Evolutionary conservation across 2,329 filamentous ascomycete genomes (phyloP), one percentile per base, ranked within the genome.

Genomic region (Paraphaeosphaeria minitans): DNA sequence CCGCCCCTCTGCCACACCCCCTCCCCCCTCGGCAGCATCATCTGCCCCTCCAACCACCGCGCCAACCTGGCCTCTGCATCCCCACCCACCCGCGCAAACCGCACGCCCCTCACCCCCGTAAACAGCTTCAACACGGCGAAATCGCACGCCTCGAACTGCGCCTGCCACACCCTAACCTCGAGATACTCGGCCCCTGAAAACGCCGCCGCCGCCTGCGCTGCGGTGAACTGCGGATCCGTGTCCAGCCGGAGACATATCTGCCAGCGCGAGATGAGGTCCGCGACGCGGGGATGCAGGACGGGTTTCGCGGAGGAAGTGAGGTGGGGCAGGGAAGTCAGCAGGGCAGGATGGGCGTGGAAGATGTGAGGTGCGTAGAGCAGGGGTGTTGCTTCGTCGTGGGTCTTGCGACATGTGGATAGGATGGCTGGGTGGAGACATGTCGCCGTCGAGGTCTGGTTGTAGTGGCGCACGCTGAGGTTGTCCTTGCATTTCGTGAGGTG

Each of bases 121-220:
- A 84, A 82, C 37, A 82, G 64, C 48, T 62, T 73, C 67, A 84
- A 62, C 1, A 80, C 78, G 0, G 65, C 63, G 31, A 78, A 78
- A 57, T 80, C 79, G 24, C 75, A 80, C 13, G 64, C 70, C 29
- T 71, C 68, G 51, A 71, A 75, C 63, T 67, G 69, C 43, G 64
- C 66, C 66, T 84, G 80, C 66, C 80, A 83, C 4, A 82, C 80
- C 45, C 82, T 77, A n/a, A 85, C 70, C 53, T 81, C 80, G 19
- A 85, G 68, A 55, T 77, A 77, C 46, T 83, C 80, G 0, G 75
- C 71, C 1, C 78, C 79, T 0, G 72, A 77, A 61, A 85, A 85
- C 0, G 78, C 77, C n/a, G 72, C 65, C 7, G 67, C 68, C 0
- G 78, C 80, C 47, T 81, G 73, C 27, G 63, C 59, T 2, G 62